Evolutionary conservation across 768 basidiomycete genomes (phyloP), one percentile per base, ranked within the genome.

Genomic region (Cytidiella melzeri): DNA sequence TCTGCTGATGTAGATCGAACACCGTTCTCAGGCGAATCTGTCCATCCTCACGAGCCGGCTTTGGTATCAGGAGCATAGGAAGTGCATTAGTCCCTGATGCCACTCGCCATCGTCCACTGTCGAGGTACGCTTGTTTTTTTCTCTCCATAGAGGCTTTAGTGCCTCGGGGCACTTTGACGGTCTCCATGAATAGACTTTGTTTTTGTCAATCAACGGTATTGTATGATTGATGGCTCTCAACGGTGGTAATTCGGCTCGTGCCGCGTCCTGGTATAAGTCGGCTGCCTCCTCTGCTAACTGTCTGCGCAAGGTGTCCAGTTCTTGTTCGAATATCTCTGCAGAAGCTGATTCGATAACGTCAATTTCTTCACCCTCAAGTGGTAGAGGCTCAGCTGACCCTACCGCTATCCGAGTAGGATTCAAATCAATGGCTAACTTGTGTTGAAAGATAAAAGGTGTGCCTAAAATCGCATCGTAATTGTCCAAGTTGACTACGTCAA

Each of bases 141-240:
- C n/a, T n/a, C n/a, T n/a, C n/a, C n/a, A n/a, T n/a, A n/a, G n/a
- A n/a, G n/a, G n/a, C 65, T 70, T 66, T 5, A 64, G 51, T 0
- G 61, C 59, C 18, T 70, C 67, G 2, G 68, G 68, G 45, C 75
- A 77, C 13, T 11, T 53, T 27, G 20, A 40, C 37, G 20, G 52
- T 39, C 27, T 19, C 48, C 39, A 53, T 26, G 36, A 36, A 23
- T 13, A 27, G 5, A 47, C 27, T 24, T 43, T 47, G 3, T 3
- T 7, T 3, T 38, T 24, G 25, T 52, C 51, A 5, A 24, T 41
- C 25, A 47, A 25, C 30, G 41, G 51, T 18, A 52, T 52, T 27
- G 10, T 5, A 37, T 52, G 51, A 26, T 52, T 52, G 19, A 52
- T 43, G 4, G 40, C 45, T 2, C 51, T 38, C 38, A 52, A 25